Evolutionary conservation across 2,329 filamentous ascomycete genomes (phyloP).

Genomic region (Fusarium sp.): DNA sequence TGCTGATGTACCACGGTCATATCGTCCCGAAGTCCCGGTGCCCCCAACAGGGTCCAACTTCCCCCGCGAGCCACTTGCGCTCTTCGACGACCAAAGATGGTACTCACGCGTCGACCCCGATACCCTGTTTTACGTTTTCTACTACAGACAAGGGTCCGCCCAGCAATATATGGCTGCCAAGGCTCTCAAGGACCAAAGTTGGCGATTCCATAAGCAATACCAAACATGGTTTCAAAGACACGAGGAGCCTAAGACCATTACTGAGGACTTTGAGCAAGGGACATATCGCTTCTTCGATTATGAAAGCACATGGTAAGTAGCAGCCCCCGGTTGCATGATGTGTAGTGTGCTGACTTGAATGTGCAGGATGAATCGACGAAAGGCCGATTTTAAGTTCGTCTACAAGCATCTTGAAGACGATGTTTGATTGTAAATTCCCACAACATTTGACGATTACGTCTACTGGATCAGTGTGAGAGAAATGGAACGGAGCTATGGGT

Average conservation of each 20-base stretch:
- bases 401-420: slow-evolving; percentile 99
- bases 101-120: slow-evolving; percentile 94
- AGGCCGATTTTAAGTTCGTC: slow-evolving; percentile 97
- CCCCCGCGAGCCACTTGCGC: slow-evolving; percentile 89
- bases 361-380: slow-evolving; percentile 94
- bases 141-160: slow-evolving; percentile 96
- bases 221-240: slow-evolving; percentile 99
- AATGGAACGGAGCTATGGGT: slow-evolving; percentile 33
- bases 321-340: background rate
- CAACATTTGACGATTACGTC: background rate
- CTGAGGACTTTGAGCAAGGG: slow-evolving; percentile 97
- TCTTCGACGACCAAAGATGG: slow-evolving; percentile 90
- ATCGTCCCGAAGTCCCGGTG: slow-evolving; percentile 85
- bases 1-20: slow-evolving; percentile 83
- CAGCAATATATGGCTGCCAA: slow-evolving; percentile 97
- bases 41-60: slow-evolving; percentile 82
- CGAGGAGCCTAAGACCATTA: slow-evolving; percentile 98
- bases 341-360: slow-evolving; percentile 30
- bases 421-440: slow-evolving; percentile 60
- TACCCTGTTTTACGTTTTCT: slow-evolving; percentile 98
- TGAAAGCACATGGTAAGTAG: slow-evolving; percentile 92
- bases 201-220: slow-evolving; percentile 99
- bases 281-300: slow-evolving; percentile 99
- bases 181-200: slow-evolving; percentile 97
- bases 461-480: slow-evolving; percentile 18